Evolutionary conservation across 495 filamentous ascomycete genomes (phyloP), one percentile per base, ranked within the genome.

Genomic region (Melanomma pulvis-pyrius): DNA sequence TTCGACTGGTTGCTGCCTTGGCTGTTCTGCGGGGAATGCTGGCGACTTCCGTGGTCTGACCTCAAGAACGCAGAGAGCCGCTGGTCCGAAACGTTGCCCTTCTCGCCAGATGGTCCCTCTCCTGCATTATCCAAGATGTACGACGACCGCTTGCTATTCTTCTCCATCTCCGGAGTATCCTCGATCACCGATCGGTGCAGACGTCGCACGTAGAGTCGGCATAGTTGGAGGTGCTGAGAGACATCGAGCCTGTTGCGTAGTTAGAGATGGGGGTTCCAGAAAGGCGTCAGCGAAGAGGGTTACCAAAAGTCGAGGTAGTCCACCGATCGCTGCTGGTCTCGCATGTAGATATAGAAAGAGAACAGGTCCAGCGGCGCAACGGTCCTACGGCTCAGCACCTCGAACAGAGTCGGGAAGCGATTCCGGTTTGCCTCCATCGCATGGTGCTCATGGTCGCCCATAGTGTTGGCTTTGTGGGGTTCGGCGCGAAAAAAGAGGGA

Each of bases 281-380:
- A 44, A 53, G 24, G 22, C 7, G 39, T 13, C 21, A 17, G 34
- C 29, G 29, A 13, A 0, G 21, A 15, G 56, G 39, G 59, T n/a
- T 81, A 98, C 94, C 96, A 99, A 77, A 99, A 99, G 76, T 99
- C 94, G 15, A 99, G 82, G 71, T 98, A 98, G 72, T 99, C 94
- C 9, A 99, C 92, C 3, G 93, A 96, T 74, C 93, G 86, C 74
- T 98, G 93, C 79, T 97, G 92, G 76, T 99, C 96, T 61, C 94
- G 85, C 94, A 99, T 99, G 78, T 96, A 99, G 72, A 99, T 98
- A 82, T 98, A 98, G 82, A 98, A 98, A 1, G 93, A 96, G 80
- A 94, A 98, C 12, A 99, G 84, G 75, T 98, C 96, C 39, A 98
- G 93, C 0, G 94, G 94, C 48, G 96, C 88, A 21, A 93, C 82